These are phyloP conservation scores for Porodaedalea pini DNA, from an alignment of 1,284 basidiomycete species.

Conservation along the genomic window DNA sequence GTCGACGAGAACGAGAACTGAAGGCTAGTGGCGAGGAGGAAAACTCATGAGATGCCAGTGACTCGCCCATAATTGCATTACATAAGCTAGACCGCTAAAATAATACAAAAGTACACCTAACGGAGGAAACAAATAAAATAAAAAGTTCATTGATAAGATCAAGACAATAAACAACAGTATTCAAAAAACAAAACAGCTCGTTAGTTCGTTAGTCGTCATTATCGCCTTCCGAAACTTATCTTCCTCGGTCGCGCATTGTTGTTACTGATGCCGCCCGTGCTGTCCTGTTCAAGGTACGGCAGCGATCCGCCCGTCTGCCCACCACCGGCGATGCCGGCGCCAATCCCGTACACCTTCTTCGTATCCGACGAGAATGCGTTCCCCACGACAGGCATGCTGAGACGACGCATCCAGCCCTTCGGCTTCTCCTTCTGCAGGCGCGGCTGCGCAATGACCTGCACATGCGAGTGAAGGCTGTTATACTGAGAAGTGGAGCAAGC, in stretches of 20 bases:
- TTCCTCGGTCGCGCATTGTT: conserved; percentile 16
- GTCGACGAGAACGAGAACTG: neutral
- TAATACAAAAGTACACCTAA: neutral
- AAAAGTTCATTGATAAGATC: neutral
- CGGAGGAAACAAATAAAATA: neutral
- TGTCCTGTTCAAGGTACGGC: conserved; percentile 39
- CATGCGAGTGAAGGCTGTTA: conserved; percentile 1
- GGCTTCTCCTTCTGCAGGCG: conserved; percentile 44
- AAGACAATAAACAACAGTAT: conserved; percentile 1
- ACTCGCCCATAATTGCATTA: neutral
- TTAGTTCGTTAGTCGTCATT: neutral
- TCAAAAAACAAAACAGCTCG: neutral
- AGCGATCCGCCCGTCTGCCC: conserved; percentile 22
- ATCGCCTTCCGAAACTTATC: conserved; percentile 20
- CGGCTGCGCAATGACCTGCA: conserved; percentile 26
- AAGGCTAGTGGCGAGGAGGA: neutral
- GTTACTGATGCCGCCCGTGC: conserved; percentile 32
- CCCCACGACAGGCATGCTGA: conserved; percentile 70
- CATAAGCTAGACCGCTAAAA: neutral
- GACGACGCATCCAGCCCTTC: conserved; percentile 68
- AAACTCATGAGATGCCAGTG: neutral
- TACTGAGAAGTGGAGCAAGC: conserved; percentile 25
- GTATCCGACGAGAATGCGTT: conserved; percentile 44
- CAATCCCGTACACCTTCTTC: conserved; percentile 10
- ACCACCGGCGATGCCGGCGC: conserved; percentile 24